Percentiles rank a stretch among this genome's conserved stretches.
Evolutionary conservation across 2,329 filamentous ascomycete species (phyloP).

Genomic region (Hypoxylon sp.): DNA sequence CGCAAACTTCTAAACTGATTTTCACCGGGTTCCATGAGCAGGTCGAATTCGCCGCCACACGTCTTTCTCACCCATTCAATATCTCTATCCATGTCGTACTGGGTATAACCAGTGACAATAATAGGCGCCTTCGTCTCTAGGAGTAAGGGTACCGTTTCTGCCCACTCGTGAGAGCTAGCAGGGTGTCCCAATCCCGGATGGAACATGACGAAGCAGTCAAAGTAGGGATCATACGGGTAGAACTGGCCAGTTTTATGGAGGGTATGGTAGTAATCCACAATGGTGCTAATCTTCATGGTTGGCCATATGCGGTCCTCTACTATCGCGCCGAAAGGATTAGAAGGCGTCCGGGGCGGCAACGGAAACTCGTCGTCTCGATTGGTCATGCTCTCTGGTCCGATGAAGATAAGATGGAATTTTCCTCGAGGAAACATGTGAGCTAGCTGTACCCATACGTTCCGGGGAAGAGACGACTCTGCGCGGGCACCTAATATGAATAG

Average conservation of each 20-base stretch:
- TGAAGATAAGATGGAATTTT: conserved; percentile 91
- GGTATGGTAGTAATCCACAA: conserved; percentile 98
- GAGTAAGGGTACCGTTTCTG: conserved; percentile 85
- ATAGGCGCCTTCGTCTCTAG: conserved; percentile 96
- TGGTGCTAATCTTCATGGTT: conserved; percentile 95
- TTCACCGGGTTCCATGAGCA: conserved; percentile 90
- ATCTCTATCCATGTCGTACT: conserved; percentile 93
- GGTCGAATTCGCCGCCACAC: conserved; percentile 87
- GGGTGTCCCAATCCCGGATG: conserved; percentile 96
- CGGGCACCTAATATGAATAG: conserved; percentile 94
- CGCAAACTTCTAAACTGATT: conserved; percentile 92
- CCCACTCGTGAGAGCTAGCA: conserved; percentile 92
- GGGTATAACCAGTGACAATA: conserved; percentile 94
- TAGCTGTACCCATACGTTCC: conserved; percentile 92
- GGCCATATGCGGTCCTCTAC: conserved; percentile 90
- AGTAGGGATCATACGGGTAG: conserved; percentile 95
- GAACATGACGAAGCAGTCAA: conserved; percentile 97
- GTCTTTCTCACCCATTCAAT: conserved; percentile 89
- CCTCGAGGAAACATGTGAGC: conserved; percentile 93
- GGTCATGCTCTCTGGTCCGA: conserved; percentile 94
- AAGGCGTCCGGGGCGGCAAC: conserved; percentile 81
- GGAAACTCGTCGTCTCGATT: conserved; percentile 95
- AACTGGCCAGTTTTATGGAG: conserved; percentile 92
- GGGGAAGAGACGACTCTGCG: conserved; percentile 95
- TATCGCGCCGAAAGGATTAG: conserved; percentile 92